Evolutionary conservation across 106 monocot genomes (phyloP).

Genomic region (Xerophyta viscosa): DNA sequence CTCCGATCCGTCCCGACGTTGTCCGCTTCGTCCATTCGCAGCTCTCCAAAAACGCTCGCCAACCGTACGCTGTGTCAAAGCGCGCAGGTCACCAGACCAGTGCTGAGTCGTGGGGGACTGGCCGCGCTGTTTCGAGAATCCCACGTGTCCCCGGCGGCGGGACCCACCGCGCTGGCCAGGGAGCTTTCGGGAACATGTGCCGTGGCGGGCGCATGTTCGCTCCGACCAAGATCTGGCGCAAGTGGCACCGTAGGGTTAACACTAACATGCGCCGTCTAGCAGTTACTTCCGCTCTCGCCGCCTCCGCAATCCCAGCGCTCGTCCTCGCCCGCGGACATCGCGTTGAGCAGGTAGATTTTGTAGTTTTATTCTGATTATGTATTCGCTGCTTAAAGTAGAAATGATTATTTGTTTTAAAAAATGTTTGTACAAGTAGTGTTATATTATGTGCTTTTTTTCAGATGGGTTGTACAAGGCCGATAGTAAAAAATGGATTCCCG

Average conservation of each 20-base stretch:
- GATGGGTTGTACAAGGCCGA: no score
- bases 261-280: slow-evolving; percentile 40
- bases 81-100: slow-evolving; percentile 82
- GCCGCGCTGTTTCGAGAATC: slow-evolving; percentile 82
- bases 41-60: slow-evolving; percentile 45
- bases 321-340: slow-evolving; percentile 58
- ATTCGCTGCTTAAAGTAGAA: no score
- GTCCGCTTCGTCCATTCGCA: slow-evolving; percentile 45
- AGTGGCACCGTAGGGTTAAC: slow-evolving; percentile 65
- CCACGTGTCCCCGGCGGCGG: slow-evolving; percentile 82
- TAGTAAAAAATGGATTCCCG: no score
- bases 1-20: slow-evolving; percentile 55
- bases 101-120: slow-evolving; percentile 83
- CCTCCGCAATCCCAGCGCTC: slow-evolving; percentile 47
- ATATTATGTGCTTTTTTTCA: no score
- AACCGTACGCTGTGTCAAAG: slow-evolving; percentile 63
- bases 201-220: slow-evolving; percentile 75
- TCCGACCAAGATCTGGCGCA: slow-evolving; percentile 80
- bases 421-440: no score
- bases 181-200: slow-evolving; percentile 28
- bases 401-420: no score
- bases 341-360: slow-evolving; percentile 12
- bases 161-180: slow-evolving; percentile 81
- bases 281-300: slow-evolving; percentile 46
- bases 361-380: not conserved